These are phyloP conservation scores for Myxozyma lipomycoides DNA, from an alignment of 805 yeast genomes.

Conservation along the genomic window DNA sequence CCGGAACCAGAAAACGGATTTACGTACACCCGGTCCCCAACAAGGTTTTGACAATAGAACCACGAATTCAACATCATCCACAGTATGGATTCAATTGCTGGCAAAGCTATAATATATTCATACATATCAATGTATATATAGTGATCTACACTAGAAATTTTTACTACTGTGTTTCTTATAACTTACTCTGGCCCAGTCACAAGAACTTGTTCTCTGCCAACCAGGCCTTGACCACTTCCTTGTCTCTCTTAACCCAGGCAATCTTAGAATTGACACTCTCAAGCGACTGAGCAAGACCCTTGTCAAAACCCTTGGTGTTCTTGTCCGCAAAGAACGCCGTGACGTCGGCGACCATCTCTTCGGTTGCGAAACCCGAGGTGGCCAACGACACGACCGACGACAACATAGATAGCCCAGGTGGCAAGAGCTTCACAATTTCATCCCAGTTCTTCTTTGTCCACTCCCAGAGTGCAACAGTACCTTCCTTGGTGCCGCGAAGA, in stretches of 20 bases:
- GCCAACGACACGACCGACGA: constrained; percentile 65
- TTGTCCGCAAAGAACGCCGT: constrained; percentile 45
- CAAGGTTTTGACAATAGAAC: no score
- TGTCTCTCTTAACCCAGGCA: constrained; percentile 47
- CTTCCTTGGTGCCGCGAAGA: constrained; percentile 56
- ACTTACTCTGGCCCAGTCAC: no score
- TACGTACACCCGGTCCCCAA: no score
- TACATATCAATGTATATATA: no score
- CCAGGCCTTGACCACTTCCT: constrained; percentile 32
- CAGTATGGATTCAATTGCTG: no score
- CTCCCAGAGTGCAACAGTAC: constrained; percentile 64
- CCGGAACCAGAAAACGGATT: no score
- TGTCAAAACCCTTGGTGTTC: constrained; percentile 55
- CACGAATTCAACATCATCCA: no score
- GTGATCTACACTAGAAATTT: no score
- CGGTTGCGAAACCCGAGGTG: constrained; percentile 58
- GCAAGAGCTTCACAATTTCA: constrained; percentile 57
- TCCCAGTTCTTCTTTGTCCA: constrained; percentile 77
- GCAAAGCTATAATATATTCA: no score
- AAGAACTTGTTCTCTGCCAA: constrained; percentile 26
- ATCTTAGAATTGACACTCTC: constrained; percentile 52
- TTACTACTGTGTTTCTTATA: no score
- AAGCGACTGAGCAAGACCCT: constrained; percentile 53
- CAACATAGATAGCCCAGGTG: constrained; percentile 77
- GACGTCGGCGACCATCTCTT: constrained; percentile 42